Base-by-base conservation (phyloP, 1,284 basidiomycete genomes). In the Microbotryum silenes-acaulis region DNA sequence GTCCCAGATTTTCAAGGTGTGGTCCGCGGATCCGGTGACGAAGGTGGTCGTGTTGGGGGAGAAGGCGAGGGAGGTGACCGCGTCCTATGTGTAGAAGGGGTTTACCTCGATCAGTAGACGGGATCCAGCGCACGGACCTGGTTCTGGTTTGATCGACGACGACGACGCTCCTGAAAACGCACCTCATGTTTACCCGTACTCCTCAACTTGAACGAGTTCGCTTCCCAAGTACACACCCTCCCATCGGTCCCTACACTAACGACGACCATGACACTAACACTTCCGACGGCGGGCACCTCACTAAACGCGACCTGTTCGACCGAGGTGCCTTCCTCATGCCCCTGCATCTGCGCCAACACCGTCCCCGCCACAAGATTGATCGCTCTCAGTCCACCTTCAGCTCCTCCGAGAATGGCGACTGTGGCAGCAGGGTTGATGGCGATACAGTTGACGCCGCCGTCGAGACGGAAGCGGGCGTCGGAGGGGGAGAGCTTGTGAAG, bases 191-290 rank as follows among this genome's bases (percentile, higher is more conserved):
- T 80, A 8, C 92, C 78, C 33, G 88, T 89, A 25, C 85, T 81
- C 61, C 92, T 82, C 54, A 91, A 75, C 63, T 87, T 81, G 79
- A 88, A 88, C 16, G 89, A 91, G 53, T 82, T 82, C 47, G 94
- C 80, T 77, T 99, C 94, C 91, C 92, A 97, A 50, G 97, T 85
- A 72, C 88, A 90, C 29, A 86, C 87, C 75, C 89, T 92, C 0
- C 93, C 92, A 74, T 99, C 96, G 10, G 93, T 97, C 2, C 84
- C 91, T 9, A 88, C 92, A 1, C 89, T 92, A 1, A 92, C 84
- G 31, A 87, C 87, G 18, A 89, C 82, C 20, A 71, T 62, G n/a
- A 69, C 71, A 45, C 66, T 69, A 37, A 86, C 82, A 62, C 80
- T 79, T 57, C 50, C 75, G 65, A 42, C 72, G 52, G 74, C 80